Conservation (phyloP, 2,329 filamentous ascomycete genomes). For the Sporothrix luriei region DNA sequence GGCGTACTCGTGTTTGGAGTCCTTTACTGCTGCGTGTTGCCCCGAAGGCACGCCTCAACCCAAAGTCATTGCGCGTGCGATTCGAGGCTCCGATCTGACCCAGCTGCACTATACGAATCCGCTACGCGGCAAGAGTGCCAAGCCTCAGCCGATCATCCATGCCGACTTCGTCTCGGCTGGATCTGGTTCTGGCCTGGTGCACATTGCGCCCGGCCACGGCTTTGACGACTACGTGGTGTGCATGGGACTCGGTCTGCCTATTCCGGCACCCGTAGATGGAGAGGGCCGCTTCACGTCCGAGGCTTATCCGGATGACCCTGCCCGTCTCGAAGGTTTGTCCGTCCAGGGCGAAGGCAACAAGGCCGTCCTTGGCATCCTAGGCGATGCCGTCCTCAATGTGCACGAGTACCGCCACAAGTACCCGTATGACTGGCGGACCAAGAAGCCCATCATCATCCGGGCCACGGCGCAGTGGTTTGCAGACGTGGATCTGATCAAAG, state of each 20-base stretch:
- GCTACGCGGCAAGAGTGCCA: slow-evolving; percentile 62
- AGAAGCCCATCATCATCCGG: slow-evolving; percentile 84
- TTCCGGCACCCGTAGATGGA: slow-evolving; percentile 81
- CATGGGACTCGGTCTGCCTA: slow-evolving; percentile 67
- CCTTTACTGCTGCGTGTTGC: slow-evolving; percentile 55
- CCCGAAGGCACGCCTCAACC: slow-evolving; percentile 58
- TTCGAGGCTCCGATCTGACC: slow-evolving; percentile 69
- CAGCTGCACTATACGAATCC: slow-evolving; percentile 70
- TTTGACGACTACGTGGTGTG: slow-evolving; percentile 95
- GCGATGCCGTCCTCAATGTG: slow-evolving; percentile 65
- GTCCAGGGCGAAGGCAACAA: slow-evolving; percentile 50
- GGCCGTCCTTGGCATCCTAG: slow-evolving; percentile 69
- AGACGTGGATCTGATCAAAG: slow-evolving; percentile 81
- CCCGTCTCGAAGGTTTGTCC: slow-evolving; percentile 66
- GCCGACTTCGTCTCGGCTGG: slow-evolving; percentile 87
- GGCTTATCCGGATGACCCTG: slow-evolving; percentile 71
- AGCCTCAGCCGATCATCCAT: slow-evolving; percentile 70
- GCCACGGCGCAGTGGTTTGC: slow-evolving; percentile 99
- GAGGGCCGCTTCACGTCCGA: slow-evolving; percentile 78
- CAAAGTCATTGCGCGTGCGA: slow-evolving; percentile 69
- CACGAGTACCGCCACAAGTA: slow-evolving; percentile 87
- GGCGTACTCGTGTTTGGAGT: slow-evolving; percentile 69
- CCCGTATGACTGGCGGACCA: slow-evolving; percentile 96
- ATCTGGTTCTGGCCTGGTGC: slow-evolving; percentile 94
- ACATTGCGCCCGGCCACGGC: slow-evolving; percentile 90